Evolutionary conservation across 805 yeast species (phyloP).

Genomic region (Lachancea thermotolerans): DNA sequence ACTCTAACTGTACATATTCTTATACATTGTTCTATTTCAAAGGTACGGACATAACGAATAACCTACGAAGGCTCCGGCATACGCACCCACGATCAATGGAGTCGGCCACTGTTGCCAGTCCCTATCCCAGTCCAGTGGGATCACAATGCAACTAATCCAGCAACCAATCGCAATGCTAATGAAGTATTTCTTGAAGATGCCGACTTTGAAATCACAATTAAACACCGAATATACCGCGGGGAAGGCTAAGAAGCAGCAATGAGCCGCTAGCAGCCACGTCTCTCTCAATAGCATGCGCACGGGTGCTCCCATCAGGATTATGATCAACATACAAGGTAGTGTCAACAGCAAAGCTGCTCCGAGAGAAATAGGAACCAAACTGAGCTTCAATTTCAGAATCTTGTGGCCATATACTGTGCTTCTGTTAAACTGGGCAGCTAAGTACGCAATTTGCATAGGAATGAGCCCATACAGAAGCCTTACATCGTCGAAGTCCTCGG

Average conservation of each 20-base stretch:
- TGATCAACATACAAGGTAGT: conserved; percentile 25
- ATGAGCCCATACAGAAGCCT: conserved; percentile 26
- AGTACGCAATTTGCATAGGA: conserved; percentile 33
- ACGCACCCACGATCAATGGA: conserved; percentile 74
- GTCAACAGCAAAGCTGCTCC: conserved; percentile 22
- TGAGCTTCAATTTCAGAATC: conserved; percentile 25
- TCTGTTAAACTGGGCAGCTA: conserved; percentile 31
- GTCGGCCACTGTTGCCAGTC: conserved; percentile 97
- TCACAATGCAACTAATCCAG: conserved; percentile 91
- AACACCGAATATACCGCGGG: conserved; percentile 61
- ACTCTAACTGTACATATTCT: conserved; percentile 5
- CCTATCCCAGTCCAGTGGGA: conserved; percentile 96
- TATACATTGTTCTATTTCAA: conserved; percentile 8
- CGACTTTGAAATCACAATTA: conserved; percentile 43
- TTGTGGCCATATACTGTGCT: conserved; percentile 31
- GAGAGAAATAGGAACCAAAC: conserved; percentile 20
- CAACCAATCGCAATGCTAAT: conserved; percentile 49
- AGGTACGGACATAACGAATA: conserved; percentile 35
- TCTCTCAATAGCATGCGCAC: conserved; percentile 43
- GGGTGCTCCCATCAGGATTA: conserved; percentile 80
- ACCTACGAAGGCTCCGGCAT: conserved; percentile 66
- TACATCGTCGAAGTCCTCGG: conserved; percentile 22
- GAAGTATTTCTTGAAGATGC: conserved; percentile 35
- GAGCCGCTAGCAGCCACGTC: conserved; percentile 56
- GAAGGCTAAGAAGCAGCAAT: conserved; percentile 50